These are phyloP conservation scores for Tausonia pullulans DNA, from an alignment of 1,284 basidiomycete species.

Conservation along the genomic window DNA sequence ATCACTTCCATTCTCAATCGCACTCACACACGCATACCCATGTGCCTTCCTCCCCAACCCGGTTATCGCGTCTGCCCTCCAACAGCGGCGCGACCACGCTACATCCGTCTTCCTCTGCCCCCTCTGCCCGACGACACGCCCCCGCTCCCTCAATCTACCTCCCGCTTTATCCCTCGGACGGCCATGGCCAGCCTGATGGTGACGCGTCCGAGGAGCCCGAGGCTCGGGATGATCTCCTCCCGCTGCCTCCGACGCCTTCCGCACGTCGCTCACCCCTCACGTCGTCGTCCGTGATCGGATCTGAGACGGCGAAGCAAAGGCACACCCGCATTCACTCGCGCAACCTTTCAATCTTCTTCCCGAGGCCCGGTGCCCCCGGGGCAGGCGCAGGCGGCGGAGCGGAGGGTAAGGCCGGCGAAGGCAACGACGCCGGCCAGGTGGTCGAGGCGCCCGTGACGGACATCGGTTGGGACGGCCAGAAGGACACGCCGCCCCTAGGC, in stretches of 20 bases:
- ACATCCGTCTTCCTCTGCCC: neutral
- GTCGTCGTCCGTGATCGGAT: conserved; percentile 22
- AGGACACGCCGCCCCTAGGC: conserved; percentile 27
- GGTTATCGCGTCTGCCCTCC: neutral
- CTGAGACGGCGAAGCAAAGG: neutral
- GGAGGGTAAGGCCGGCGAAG: conserved; percentile 54
- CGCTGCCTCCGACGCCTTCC: conserved; percentile 20
- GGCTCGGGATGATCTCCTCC: conserved; percentile 5
- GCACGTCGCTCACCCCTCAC: conserved; percentile 30
- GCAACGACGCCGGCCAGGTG: conserved; percentile 40
- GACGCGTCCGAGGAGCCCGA: conserved; percentile 1
- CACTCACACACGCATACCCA: neutral
- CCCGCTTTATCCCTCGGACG: conserved; percentile 4
- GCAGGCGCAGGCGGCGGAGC: conserved; percentile 46
- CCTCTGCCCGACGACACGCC: neutral
- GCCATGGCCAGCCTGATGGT: neutral
- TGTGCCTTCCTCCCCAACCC: neutral
- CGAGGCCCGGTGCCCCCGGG: conserved; percentile 53
- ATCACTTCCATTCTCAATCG: neutral
- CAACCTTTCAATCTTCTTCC: conserved; percentile 83
- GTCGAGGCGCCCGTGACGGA: conserved; percentile 41
- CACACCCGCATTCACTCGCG: conserved; percentile 65
- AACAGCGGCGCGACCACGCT: neutral
- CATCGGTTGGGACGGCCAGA: conserved; percentile 25
- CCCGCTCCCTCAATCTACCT: neutral